Evolutionary conservation across 768 basidiomycete genomes (phyloP), one percentile per base, ranked within the genome.

Genomic region (Tricholoma matsutake): DNA sequence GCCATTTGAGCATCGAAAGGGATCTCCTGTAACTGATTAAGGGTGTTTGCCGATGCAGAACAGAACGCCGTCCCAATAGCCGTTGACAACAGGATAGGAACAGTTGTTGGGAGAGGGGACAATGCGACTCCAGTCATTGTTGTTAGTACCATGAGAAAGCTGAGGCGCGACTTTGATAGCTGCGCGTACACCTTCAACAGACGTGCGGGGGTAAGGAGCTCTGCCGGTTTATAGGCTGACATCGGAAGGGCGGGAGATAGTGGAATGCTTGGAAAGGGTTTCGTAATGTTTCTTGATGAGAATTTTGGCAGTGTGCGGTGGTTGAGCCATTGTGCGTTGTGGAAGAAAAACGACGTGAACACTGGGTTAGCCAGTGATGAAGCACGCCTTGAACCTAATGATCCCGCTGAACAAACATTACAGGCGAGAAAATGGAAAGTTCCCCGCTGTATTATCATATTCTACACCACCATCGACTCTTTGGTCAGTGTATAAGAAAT

Each of bases 1-100:
- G 87, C 82, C 89, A 98, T 98, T 71, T 99, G 97, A 0, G 97
- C 96, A 69, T 99, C 97, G 64, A 94, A 92, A 0, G 97, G 97
- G 6, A 92, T 81, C 75, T 99, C 97, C 68, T 95, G 89, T 3
- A 98, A 78, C 72, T 99, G 94, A 75, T 99, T 99, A 67, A 97
- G 80, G 2, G 96, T 83, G 71, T 98, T 98, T 29, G 97, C 97
- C 0, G 95, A 92, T 2, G 94, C 93, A 5, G 91, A 89, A 71
- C 95, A 97, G 45, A 99, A 81, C 0, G 89, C 86, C 0, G 96
- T 98, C 41, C 97, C 97, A 28, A 91, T 69, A 0, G 96, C 94
- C 0, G 96, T 92, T 14, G 91, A 86, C 4, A 98, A 80, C 9
- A 99, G 81, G 13, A 94, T 83, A 1, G 94, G 91, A 0, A 98